Base-by-base conservation (phyloP, 441 rosid species). In the Croton setiger region DNA sequence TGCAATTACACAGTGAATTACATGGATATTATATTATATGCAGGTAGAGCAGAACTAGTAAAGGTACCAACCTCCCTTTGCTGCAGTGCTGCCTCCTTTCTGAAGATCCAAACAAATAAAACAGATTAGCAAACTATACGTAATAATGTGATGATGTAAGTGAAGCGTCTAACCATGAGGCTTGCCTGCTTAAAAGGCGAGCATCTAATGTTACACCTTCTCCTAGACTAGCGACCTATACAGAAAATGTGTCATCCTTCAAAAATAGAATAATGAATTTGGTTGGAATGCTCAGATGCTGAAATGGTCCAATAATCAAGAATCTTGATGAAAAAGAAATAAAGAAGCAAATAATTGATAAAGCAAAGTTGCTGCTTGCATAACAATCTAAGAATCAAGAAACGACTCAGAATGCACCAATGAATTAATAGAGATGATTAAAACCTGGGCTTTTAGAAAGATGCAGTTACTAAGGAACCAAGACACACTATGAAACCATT, bases 61-160 rank as follows among this genome's bases (percentile, higher is more conserved):
- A 68, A 62, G 66, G 27, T 56, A 83, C 90, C 41, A 31, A 92
- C 98, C 98, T 90, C 98, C 79, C 87, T 81, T 72, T 90, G 94
- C 72, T 85, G 96, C 80, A 89, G 81, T 72, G 91, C 91, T 75
- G 90, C 92, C 81, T 88, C 98, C 84, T 92, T 92, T 75, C 98
- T 92, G 87, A 67, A 70, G 62, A 70, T 68, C 68, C 73, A 56
- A 71, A 63, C 71, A 41, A 73, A 59, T 47, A 52, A 7, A n/a
- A 59, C n/a, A 47, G 66, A 75, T 80, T 72, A 81, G 67, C 67
- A 47, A 45, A 48, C 21, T 51, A 20, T 21, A 53, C 18, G 10
- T 9, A 18, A 44, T 47, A 48, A 57, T 18, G 43, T 60, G 44
- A 27, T 33, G 51, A 69, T 44, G 55, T 51, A 67, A 10, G 51